Evolutionary conservation across 169 alveolate genomes (phyloP).

Genomic region (Cryptosporidium canis): DNA sequence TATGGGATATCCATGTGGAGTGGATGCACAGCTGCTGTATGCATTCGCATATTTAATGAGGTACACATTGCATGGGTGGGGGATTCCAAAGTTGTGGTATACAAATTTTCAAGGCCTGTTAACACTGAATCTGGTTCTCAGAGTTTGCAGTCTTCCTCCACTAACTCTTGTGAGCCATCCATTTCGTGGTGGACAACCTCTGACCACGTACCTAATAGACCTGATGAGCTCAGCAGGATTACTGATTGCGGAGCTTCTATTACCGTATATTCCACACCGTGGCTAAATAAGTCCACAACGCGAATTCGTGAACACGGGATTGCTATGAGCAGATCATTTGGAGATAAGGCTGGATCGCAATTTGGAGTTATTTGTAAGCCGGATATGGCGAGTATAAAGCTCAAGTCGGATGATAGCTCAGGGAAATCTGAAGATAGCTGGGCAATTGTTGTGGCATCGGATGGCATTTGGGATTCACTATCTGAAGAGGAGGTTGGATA

Average conservation of each 20-base stretch:
- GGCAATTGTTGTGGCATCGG: conserved; percentile 68
- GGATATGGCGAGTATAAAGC: conserved; percentile 76
- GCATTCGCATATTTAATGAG: conserved; percentile 12
- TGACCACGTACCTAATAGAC: conserved; percentile 60
- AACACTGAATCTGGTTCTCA: background rate
- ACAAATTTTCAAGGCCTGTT: background rate
- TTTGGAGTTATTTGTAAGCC: conserved; percentile 87
- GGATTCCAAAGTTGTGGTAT: conserved; percentile 66
- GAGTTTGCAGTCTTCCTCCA: background rate
- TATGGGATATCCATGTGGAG: conserved; percentile 71
- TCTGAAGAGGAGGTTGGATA: conserved; percentile 70
- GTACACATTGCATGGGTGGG: conserved; percentile 72
- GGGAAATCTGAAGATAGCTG: background rate
- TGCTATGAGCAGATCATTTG: conserved; percentile 90
- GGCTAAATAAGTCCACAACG: conserved; percentile 60
- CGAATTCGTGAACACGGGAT: conserved; percentile 83
- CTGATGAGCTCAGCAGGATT: conserved; percentile 59
- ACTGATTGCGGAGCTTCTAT: conserved; percentile 62
- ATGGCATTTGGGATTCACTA: conserved; percentile 66
- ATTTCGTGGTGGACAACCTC: conserved; percentile 73
- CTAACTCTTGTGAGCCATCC: background rate
- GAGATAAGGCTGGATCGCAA: conserved; percentile 87
- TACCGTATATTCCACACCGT: conserved; percentile 57
- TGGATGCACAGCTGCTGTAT: conserved; percentile 69
- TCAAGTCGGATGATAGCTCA: conserved; percentile 7